Evolutionary conservation across 2,329 filamentous ascomycete species (phyloP).

Genomic region (Cordyceps farinosa): DNA sequence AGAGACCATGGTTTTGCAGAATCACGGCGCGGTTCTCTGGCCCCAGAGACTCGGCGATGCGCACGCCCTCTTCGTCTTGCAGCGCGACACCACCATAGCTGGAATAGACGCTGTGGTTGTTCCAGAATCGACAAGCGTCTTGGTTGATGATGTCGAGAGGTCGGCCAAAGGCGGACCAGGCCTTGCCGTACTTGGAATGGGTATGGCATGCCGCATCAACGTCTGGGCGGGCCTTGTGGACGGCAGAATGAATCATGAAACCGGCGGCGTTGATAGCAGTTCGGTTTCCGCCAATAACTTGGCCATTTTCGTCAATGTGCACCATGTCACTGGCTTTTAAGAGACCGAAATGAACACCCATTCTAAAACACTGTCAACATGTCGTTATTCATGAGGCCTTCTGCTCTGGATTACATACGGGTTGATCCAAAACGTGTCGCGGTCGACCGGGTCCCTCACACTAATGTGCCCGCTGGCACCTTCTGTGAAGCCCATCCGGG

Average conservation of each 20-base stretch:
- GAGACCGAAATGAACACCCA: conserved; percentile 64
- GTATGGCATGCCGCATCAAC: conserved; percentile 66
- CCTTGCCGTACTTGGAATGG: conserved; percentile 63
- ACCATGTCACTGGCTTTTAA: conserved; percentile 67
- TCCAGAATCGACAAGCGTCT: conserved; percentile 60
- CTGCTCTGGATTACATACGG: not conserved
- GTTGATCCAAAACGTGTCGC: conserved; percentile 61
- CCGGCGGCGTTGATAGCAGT: conserved; percentile 63
- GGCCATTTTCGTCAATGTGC: conserved; percentile 57
- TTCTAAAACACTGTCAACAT: not conserved
- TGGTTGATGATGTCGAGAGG: conserved; percentile 69
- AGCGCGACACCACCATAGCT: conserved; percentile 55
- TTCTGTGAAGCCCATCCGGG: conserved; percentile 29
- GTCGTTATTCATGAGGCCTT: not conserved
- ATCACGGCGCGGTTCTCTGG: conserved; percentile 56
- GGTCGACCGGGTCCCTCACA: conserved; percentile 62
- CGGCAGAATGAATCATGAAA: conserved; percentile 65
- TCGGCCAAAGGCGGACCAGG: conserved; percentile 62
- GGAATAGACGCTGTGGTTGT: conserved; percentile 55
- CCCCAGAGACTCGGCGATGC: conserved; percentile 62
- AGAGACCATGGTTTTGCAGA: conserved; percentile 67
- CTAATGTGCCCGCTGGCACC: conserved; percentile 54
- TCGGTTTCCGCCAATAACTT: conserved; percentile 59
- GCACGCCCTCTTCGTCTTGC: conserved; percentile 60
- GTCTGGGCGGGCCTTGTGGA: conserved; percentile 63